Conservation (phyloP, 805 yeast species). For the Vanderwaltozyma yarrowii region DNA sequence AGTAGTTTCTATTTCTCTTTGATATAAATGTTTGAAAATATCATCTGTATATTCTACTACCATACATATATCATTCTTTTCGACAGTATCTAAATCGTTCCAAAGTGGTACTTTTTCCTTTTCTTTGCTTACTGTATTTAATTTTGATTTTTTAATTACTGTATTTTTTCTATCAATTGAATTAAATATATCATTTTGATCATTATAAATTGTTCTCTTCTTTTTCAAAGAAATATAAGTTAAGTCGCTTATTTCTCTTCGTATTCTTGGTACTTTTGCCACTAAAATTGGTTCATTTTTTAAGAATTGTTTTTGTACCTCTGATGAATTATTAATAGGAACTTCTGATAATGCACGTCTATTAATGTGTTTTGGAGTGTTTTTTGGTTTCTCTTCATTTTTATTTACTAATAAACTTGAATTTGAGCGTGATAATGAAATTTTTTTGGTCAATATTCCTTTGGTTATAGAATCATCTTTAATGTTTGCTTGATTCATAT, state of each 20-base stretch:
- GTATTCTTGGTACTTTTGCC: slow-evolving; percentile 5
- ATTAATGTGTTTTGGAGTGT: slow-evolving; percentile 1
- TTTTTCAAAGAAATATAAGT: slow-evolving; percentile 6
- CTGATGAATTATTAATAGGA: slow-evolving; percentile 1
- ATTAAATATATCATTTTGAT: slow-evolving; percentile 12
- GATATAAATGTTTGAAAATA: slow-evolving; percentile 66
- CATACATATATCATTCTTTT: slow-evolving; percentile 68
- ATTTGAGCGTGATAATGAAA: neutral
- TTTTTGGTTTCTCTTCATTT: neutral
- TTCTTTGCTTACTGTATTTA: neutral
- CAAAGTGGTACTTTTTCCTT: slow-evolving; percentile 3
- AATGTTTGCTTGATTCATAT: no score
- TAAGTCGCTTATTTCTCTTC: slow-evolving; percentile 13
- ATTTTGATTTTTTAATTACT: no score
- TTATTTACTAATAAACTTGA: neutral
- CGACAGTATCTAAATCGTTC: slow-evolving; percentile 58
- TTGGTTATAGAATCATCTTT: neutral
- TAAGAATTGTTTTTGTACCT: neutral
- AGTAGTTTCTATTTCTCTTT: slow-evolving; percentile 53
- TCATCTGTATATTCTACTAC: slow-evolving; percentile 83
- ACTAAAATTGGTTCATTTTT: neutral
- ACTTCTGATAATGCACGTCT: slow-evolving; percentile 4
- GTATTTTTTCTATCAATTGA: neutral
- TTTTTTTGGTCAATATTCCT: neutral
- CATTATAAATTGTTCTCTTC: slow-evolving; percentile 18